phyloP scores from a whole-genome alignment of 2,329 filamentous ascomycete genomes.

The Colletotrichum kahawae region DNA sequence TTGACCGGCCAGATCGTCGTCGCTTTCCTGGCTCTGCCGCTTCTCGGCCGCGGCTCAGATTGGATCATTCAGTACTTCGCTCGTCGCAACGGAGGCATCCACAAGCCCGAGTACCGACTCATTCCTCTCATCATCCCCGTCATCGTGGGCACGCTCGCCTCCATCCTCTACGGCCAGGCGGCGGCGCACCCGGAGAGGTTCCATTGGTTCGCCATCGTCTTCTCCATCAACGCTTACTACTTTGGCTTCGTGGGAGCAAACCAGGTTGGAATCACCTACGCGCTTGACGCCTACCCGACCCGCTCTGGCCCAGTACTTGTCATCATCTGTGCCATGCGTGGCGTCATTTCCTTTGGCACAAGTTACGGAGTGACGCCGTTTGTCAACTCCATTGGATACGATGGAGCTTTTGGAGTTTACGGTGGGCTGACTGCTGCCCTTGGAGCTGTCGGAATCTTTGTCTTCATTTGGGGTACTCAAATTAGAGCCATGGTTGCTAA shows the following conservation, averaged over 20 bases:
- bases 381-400: constrained; percentile 31
- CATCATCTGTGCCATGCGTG: constrained; percentile 49
- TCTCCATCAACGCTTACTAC: constrained; percentile 30
- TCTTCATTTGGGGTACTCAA: constrained; percentile 36
- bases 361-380: constrained; percentile 33
- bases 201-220: constrained; percentile 39
- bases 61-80: constrained; percentile 38
- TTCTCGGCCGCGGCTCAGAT: constrained; percentile 44
- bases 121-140: constrained; percentile 37
- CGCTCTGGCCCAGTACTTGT: constrained; percentile 46
- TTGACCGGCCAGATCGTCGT: constrained; percentile 44
- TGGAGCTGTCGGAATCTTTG: constrained; percentile 33
- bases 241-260: constrained; percentile 46
- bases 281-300: constrained; percentile 48
- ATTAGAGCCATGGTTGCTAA: constrained; percentile 24
- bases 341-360: constrained; percentile 48
- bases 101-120: constrained; percentile 44
- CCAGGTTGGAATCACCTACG: constrained; percentile 47
- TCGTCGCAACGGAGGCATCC: constrained; percentile 40
- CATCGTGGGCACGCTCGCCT: constrained; percentile 39
- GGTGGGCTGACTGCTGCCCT: constrained; percentile 34
- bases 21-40: constrained; percentile 39
- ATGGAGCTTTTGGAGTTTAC: constrained; percentile 36
- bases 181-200: constrained; percentile 36
- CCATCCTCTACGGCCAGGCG: constrained; percentile 42